Evolutionary conservation across 2,329 filamentous ascomycete genomes (phyloP), one percentile per base, ranked within the genome.

Genomic region (Nakataea oryzae): DNA sequence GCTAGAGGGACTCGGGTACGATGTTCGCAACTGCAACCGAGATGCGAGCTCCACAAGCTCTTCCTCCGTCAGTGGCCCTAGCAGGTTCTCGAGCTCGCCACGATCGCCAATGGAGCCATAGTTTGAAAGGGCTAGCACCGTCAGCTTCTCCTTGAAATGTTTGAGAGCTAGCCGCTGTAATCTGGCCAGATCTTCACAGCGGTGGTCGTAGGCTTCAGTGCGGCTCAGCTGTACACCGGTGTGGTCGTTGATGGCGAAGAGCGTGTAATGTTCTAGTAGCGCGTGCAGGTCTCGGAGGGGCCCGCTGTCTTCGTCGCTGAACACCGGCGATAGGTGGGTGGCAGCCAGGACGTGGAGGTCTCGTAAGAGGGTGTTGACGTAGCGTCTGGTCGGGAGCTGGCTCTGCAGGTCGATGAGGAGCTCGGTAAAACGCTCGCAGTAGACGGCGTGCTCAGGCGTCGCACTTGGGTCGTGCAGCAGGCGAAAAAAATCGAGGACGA

Each of bases 351-450:
- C 75, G 71, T 97, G 92, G 57, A 97, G 78, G 71, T 99, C 93
- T 68, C 89, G 87, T 17, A 97, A 74, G 55, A 99, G 77, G 1
- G 90, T 87, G 73, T 97, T 97, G 71, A 96, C 90, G 72, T 97
- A 97, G 73, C 95, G 86, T 68, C 95, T 83, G 3, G 96, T 99
- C 0, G 95, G 95, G 58, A 97, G 79, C 73, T 99, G 95, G 69
- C 93, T 97, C 72, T 96, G 86, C 26, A 99, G 77, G 71, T 99
- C 95, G 11, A 89, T 88, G 58, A 99, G 79, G 60, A 99, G 88
- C 74, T 99, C 95, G 60, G 95, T 75, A 65, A 97, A 93, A n/a
- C 93, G 85, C 74, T 97, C 93, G 72, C 91, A 96, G 74, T 97
- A 99, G 3, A 85, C 75, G 26, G 92, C 73, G 67, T 89, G 86